Percentiles rank a stretch among this genome's conserved stretches.
phyloP scores from a whole-genome alignment of 2,329 filamentous ascomycete genomes.

The Herpotrichia juniperi region DNA sequence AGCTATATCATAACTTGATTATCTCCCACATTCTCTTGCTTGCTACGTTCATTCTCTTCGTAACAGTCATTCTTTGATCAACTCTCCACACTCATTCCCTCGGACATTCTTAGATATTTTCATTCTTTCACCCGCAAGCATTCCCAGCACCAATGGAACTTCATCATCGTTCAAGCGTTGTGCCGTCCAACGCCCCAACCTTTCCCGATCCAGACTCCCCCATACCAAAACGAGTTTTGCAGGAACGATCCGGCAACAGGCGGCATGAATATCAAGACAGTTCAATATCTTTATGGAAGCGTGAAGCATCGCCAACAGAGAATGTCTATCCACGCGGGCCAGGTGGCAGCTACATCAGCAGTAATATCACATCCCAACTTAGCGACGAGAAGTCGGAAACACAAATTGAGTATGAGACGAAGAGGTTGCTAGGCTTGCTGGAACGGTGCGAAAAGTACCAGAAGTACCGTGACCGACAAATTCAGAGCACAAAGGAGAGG shows the following conservation, averaged over 20 bases:
- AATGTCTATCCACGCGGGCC: slow-evolving; percentile 26
- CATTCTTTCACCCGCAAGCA: slow-evolving; percentile 31
- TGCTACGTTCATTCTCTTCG: slow-evolving; percentile 39
- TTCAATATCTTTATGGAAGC: slow-evolving; percentile 39
- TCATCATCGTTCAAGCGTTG: slow-evolving; percentile 45
- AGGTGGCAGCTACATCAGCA: slow-evolving; percentile 30
- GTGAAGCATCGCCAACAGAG: slow-evolving; percentile 32
- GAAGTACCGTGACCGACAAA: slow-evolving; percentile 54
- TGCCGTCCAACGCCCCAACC: slow-evolving; percentile 51
- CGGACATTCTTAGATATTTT: slow-evolving; percentile 51
- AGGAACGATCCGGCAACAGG: slow-evolving; percentile 51
- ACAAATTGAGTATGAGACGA: slow-evolving; percentile 35
- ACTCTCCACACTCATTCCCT: slow-evolving; percentile 51
- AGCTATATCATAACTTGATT: slow-evolving; percentile 39
- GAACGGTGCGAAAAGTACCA: slow-evolving; percentile 49
- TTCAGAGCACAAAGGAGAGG: slow-evolving; percentile 34
- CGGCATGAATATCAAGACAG: slow-evolving; percentile 35
- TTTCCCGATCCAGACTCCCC: slow-evolving; percentile 34
- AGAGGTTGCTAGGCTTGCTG: slow-evolving; percentile 35
- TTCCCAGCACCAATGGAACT: slow-evolving; percentile 42
- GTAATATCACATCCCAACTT: slow-evolving; percentile 30
- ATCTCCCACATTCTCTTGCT: slow-evolving; percentile 41
- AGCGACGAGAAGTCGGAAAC: slow-evolving; percentile 33
- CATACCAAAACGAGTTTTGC: slow-evolving; percentile 43
- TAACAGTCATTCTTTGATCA: slow-evolving; percentile 52